These are phyloP conservation scores for Grigorovia transvaalensis DNA, from an alignment of 805 yeast species.

Conservation along the genomic window DNA sequence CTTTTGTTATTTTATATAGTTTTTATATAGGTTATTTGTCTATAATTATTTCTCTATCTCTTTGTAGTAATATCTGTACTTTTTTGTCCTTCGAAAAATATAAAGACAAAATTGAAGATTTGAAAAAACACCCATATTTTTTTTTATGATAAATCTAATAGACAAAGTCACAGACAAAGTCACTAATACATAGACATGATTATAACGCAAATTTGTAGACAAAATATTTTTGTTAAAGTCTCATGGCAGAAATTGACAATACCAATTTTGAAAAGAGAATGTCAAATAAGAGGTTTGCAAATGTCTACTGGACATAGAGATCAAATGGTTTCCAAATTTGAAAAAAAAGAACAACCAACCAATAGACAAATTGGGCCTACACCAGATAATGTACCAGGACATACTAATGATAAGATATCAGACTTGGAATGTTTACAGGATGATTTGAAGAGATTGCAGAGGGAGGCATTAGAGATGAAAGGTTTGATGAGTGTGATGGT, in stretches of 20 bases:
- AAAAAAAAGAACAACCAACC: background rate
- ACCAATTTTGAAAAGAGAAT: constrained; percentile 46
- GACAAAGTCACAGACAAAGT: background rate
- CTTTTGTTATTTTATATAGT: too few relatives aligned
- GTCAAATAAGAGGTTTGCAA: constrained; percentile 48
- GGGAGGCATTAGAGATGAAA: background rate
- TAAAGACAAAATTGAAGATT: too few relatives aligned
- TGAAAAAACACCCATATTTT: too few relatives aligned
- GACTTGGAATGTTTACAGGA: background rate
- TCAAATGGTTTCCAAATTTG: constrained; percentile 37
- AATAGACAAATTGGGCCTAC: background rate
- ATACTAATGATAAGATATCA: background rate
- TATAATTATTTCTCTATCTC: too few relatives aligned
- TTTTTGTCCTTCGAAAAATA: too few relatives aligned
- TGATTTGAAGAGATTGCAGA: background rate
- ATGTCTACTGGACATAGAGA: constrained; percentile 53
- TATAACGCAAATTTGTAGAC: background rate
- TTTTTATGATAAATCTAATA: too few relatives aligned
- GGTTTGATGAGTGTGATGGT: background rate
- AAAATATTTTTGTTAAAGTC: background rate
- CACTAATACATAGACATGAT: background rate
- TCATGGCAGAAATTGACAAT: constrained; percentile 26
- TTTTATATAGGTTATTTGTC: too few relatives aligned
- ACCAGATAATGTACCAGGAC: background rate
- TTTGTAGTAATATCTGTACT: too few relatives aligned